Evolutionary conservation across 306 rosid species (phyloP), one percentile per base, ranked within the genome.

Genomic region (Comarum palustre): DNA sequence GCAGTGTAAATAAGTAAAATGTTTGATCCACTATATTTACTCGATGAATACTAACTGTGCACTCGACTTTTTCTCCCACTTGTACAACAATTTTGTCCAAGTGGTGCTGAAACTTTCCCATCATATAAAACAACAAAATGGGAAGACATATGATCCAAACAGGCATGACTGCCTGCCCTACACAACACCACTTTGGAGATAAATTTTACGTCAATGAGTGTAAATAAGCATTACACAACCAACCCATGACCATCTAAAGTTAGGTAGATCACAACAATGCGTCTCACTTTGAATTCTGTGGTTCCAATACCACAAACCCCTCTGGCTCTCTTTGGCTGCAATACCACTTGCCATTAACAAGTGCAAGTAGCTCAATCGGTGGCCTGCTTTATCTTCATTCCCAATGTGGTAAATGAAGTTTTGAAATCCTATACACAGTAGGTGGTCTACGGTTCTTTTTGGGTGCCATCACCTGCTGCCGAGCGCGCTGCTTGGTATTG

Each of bases 401-500:
- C 76, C 68, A 38, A 73, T 72, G 80, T 75, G 68, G 71, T 67
- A 73, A 68, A 78, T 8, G 75, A 78, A 66, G 76, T 5, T 22
- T 27, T 45, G 60, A 34, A 75, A 64, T 62, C 58, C 42, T 72
- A 57, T 67, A 51, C 80, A 82, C 77, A 66, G 38, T 16, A 66
- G 45, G 59, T 51, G 62, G 42, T 57, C 80, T 90, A 91, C 39
- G 83, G 39, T 78, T 92, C 97, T 88, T 87, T 90, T 52, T 81
- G 93, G 48, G 67, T 13, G 80, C 41, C 83, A 81, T 91, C 97
- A 52, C 80, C 86, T 12, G 82, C 72, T 0, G 86, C 85, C 0
- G 92, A 54, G 29, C 97, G 90, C 36, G 87, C 86, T 47, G 97
- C 97, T 59, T 95, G 97, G 80, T 87, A 83, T 81, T 91, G 96